Base-by-base conservation (phyloP, 2,329 filamentous ascomycete species). In the Diaporthe aspalathi region DNA sequence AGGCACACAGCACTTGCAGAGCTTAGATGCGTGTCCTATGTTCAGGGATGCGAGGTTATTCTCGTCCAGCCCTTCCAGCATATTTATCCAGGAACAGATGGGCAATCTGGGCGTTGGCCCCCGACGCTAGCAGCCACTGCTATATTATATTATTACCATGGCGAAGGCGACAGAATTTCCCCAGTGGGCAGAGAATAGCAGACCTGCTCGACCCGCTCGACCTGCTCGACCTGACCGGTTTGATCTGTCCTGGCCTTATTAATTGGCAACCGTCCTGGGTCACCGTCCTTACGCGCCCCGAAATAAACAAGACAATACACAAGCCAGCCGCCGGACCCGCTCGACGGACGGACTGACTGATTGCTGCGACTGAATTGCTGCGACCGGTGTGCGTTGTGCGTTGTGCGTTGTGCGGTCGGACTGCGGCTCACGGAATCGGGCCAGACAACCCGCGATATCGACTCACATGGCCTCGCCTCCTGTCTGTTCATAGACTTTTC, bases 401-500 rank as follows among this genome's bases (percentile, higher is more conserved):
- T 27, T 11, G 43, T 38, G 43, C 35, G 60, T 27, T 32, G 27
- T 65, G 60, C 45, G 60, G 60, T 65, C 60, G 29, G 60, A 65
- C 43, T 43, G 60, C 24, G 43, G 57, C 40, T 49, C 40, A 63
- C 57, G 43, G 43, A 22, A 12, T 22, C 24, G 24, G 40, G 24
- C 43, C 60, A 63, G 9, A 63, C 60, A n/a, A 63, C 40, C 29
- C 29, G 60, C 60, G 60, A 65, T 65, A 65, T 65, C 60, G 60
- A 49, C 45, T 65, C 60, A 65, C 60, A 49, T 65, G 29, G 60
- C 60, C 60, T 65, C 45, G 60, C 60, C 60, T 65, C 45, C 60
- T 65, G 60, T 65, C 60, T 65, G 60, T 65, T 50, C 60, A 65
- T 65, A 50, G 60, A 65, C 60, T 65, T 65, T n/a, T 38, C 45